Percentiles rank a stretch among this genome's conserved stretches.
phyloP scores from a whole-genome alignment of 2,329 filamentous ascomycete species.

The Capronia epimyces region DNA sequence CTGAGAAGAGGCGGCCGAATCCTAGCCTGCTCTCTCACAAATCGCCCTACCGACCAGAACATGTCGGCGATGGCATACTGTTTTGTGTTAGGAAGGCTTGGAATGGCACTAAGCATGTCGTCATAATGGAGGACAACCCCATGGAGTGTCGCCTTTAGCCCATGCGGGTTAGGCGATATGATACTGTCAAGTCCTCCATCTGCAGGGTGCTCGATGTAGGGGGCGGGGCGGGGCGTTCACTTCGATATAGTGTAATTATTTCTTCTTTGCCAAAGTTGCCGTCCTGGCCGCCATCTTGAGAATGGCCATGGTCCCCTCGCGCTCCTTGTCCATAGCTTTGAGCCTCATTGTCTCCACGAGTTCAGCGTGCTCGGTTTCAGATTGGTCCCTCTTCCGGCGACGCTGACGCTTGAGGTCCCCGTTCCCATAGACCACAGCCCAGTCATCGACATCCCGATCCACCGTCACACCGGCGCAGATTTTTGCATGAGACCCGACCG shows the following conservation, averaged over 20 bases:
- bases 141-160: too few species aligned
- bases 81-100: too few species aligned
- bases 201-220: too few species aligned
- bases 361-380: conserved; percentile 24
- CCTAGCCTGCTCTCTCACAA: too few species aligned
- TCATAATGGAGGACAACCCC: too few species aligned
- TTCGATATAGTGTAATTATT: conserved; percentile 6
- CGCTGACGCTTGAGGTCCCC: conserved; percentile 32
- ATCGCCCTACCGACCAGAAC: too few species aligned
- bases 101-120: too few species aligned
- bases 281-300: conserved; percentile 18
- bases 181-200: too few species aligned
- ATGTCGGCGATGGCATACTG: too few species aligned
- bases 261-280: conserved; percentile 27
- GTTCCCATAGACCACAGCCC: conserved; percentile 64
- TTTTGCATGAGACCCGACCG: conserved; percentile 56
- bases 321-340: conserved; percentile 49
- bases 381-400: conserved; percentile 23
- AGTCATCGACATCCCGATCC: conserved; percentile 57
- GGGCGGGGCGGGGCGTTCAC: background rate
- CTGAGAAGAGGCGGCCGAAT: too few species aligned
- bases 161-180: too few species aligned
- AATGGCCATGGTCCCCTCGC: conserved; percentile 21
- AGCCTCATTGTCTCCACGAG: conserved; percentile 56
- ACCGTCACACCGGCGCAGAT: conserved; percentile 58